Evolutionary conservation across 495 filamentous ascomycete genomes (phyloP).

Genomic region (Penicillium canescens): DNA sequence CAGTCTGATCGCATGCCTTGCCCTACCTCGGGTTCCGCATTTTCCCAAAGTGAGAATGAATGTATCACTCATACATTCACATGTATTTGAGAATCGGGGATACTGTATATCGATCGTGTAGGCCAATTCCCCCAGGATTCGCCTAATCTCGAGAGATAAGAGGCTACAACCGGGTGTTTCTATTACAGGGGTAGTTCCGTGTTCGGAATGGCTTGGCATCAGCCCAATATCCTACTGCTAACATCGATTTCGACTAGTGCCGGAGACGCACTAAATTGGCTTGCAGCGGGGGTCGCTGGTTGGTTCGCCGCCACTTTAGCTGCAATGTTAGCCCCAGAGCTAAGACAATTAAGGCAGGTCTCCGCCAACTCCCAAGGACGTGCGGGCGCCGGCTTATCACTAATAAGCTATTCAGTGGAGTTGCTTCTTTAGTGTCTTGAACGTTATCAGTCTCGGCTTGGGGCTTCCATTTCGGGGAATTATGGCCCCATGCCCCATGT

Average conservation of each 20-base stretch:
- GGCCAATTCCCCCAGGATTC: background rate
- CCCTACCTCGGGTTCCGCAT: background rate
- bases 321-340: background rate
- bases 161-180: background rate
- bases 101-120: no score
- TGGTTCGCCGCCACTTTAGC: constrained; percentile 1
- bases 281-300: background rate
- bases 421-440: constrained; percentile 1
- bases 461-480: no score
- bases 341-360: constrained; percentile 10
- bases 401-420: constrained; percentile 20
- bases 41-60: no score
- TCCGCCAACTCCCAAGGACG: constrained; percentile 1
- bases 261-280: constrained; percentile 3
- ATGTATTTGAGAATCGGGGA: no score
- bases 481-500: background rate
- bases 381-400: constrained; percentile 20
- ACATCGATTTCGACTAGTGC: background rate
- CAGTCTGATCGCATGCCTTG: background rate
- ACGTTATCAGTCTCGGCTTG: constrained; percentile 3
- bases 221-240: no score
- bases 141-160: constrained; percentile 1
- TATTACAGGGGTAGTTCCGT: background rate
- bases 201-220: no score
- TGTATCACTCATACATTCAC: no score